Evolutionary conservation across 257 asterid species (phyloP).

Genomic region (Solanum sparsipilum): DNA sequence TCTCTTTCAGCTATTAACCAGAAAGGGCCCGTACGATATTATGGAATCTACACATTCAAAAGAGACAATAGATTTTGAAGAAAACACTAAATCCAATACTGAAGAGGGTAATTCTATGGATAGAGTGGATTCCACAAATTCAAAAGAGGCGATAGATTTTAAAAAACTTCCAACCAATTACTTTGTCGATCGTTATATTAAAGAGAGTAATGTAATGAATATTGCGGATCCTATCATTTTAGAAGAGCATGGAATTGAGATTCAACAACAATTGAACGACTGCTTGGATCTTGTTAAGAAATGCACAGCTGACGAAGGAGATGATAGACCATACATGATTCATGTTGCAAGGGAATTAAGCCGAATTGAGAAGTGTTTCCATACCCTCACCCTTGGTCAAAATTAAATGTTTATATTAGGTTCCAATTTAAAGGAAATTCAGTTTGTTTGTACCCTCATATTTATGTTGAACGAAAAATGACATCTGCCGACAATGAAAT

Average conservation of each 20-base stretch:
- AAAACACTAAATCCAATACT: no score
- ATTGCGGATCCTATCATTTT: accelerated
- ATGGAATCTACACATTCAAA: no score
- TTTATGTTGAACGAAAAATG: no score
- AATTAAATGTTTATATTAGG: no score
- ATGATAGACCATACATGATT: no score
- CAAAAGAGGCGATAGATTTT: neutral
- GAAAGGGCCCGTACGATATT: no score
- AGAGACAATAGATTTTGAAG: no score
- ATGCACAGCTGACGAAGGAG: neutral
- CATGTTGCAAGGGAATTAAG: neutral
- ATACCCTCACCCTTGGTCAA: neutral
- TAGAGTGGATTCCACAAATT: neutral
- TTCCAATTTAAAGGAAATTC: no score
- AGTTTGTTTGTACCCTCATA: no score
- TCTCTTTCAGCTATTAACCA: neutral
- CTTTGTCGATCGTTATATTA: neutral
- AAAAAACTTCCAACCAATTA: no score
- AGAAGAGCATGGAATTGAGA: neutral
- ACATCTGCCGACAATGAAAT: no score
- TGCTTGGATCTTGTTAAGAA: neutral
- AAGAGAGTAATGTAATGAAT: neutral
- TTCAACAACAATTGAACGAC: neutral
- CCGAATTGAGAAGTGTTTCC: neutral
- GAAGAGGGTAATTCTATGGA: neutral